Base-by-base conservation (phyloP, 352 stramenopile species). In the Elongisporangium undulatum region DNA sequence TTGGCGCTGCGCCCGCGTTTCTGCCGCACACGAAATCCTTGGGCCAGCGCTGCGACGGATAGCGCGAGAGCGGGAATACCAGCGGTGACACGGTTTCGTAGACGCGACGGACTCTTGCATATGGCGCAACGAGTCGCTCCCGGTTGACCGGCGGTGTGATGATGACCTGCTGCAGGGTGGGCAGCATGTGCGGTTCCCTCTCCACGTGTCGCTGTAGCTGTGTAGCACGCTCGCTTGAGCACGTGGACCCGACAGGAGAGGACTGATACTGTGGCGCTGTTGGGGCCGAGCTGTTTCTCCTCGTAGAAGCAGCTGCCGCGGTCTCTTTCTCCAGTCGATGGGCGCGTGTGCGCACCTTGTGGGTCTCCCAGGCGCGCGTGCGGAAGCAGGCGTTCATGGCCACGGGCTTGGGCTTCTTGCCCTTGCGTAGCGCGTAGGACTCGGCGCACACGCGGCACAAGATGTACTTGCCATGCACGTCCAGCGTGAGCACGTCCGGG, bases 311-410 rank as follows among this genome's bases (percentile, higher is more conserved):
- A 38, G 26, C 26, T 12, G 1, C 6, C 6, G 26, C 12, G 0
- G 34, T 45, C 9, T 74, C 55, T 53, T 74, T 68, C 54, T 77
- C 66, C 20, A 75, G 55, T 16, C 72, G 69, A 38, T 80, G 72
- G 48, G 69, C 77, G 58, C 75, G 77, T 16, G 72, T 80, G 39
- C 72, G 72, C 22, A 78, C 69, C 52, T 80, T 80, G 63, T 80
- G 72, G 12, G 77, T 69, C 58, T 80, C 72, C 72, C 72, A 80
- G 53, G 72, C 72, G 48, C 72, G 66, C 26, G 68, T 77, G 49
- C 72, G 72, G 54, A 78, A 80, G 29, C 69, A 62, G 29, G 72
- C 77, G 56, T 80, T 80, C 72, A 80, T 80, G 58, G 75, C 74
- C 52, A 80, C 72, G 2, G 72, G 72, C 53, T 80, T 80, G 41